Base-by-base conservation (phyloP, 2,329 filamentous ascomycete genomes). In the Curvularia hawaiiensis region DNA sequence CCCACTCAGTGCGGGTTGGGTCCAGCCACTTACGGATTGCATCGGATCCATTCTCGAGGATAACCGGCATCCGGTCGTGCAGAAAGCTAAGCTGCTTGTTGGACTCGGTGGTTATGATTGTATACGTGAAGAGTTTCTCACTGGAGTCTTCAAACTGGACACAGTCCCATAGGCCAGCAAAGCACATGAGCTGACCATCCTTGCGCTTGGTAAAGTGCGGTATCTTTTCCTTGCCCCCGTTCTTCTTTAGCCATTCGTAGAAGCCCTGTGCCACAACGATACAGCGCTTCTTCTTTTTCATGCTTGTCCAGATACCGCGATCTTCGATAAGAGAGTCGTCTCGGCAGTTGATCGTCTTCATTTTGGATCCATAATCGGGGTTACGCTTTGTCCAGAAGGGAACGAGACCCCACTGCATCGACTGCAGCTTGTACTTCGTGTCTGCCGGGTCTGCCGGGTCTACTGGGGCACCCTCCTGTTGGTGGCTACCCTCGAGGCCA, bases 321-420 rank as follows among this genome's bases (percentile, higher is more conserved):
- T 89, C 83, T 10, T 88, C 85, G 6, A 85, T 82, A 20, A 98
- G 80, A 1, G 91, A 95, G 76, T 98, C 94, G 70, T 94, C 91
- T 3, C 94, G 88, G 74, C 94, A 98, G 77, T 99, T 98, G 76
- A 98, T 98, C 0, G 92, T 97, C 71, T 90, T 91, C 82, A 96
- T 83, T 75, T 92, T 82, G 1, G 87, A 87, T 26, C 85, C 83
- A 69, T 95, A 94, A 70, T 92, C 87, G 0, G 92, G 91, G 51
- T 88, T 88, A 12, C 89, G 84, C 78, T 94, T 96, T 3, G 91
- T 96, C 94, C 94, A 98, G 76, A 89, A 97, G 0, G 95, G 94
- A 14, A 98, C 83, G 7, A 99, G 83, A 0, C 94, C 95, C 95
- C 95, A 99, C 83, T 92, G 94, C 90, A 98, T 98, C 2, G 88